These are phyloP conservation scores for Gossypium lobatum DNA, from an alignment of 441 rosid genomes.

Conservation along the genomic window DNA sequence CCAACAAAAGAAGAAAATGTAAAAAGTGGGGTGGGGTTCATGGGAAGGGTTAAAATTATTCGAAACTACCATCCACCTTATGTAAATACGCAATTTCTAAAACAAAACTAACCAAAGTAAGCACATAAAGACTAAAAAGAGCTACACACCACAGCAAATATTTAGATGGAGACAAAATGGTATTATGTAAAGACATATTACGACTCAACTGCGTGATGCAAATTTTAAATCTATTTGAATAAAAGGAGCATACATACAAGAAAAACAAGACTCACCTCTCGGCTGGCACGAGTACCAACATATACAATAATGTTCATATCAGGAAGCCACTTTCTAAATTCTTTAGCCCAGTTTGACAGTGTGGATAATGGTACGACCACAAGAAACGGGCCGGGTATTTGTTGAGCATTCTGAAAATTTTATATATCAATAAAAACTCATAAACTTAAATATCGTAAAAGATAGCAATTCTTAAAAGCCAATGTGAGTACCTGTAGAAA, in stretches of 20 bases:
- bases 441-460: not conserved
- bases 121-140: not conserved
- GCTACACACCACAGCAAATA: not conserved
- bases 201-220: not conserved
- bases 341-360: conserved; percentile 99
- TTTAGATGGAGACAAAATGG: not conserved
- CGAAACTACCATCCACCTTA: not conserved
- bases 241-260: not conserved
- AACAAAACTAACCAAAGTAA: not conserved
- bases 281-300: conserved; percentile 98
- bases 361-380: conserved; percentile 98
- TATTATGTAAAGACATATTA: not conserved
- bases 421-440: conserved; percentile 13
- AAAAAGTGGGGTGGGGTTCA: not conserved
- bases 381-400: conserved; percentile 97
- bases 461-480: conserved; percentile 6
- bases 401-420: conserved; percentile 73
- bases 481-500: conserved; percentile 72
- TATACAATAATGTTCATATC: conserved; percentile 88
- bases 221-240: not conserved
- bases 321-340: conserved; percentile 99
- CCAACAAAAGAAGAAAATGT: conserved; percentile 13
- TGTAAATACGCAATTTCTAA: not conserved
- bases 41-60: not conserved
- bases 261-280: conserved; percentile 64